Evolutionary conservation across 768 basidiomycete species (phyloP), one percentile per base, ranked within the genome.

Genomic region (Suillus americanus): DNA sequence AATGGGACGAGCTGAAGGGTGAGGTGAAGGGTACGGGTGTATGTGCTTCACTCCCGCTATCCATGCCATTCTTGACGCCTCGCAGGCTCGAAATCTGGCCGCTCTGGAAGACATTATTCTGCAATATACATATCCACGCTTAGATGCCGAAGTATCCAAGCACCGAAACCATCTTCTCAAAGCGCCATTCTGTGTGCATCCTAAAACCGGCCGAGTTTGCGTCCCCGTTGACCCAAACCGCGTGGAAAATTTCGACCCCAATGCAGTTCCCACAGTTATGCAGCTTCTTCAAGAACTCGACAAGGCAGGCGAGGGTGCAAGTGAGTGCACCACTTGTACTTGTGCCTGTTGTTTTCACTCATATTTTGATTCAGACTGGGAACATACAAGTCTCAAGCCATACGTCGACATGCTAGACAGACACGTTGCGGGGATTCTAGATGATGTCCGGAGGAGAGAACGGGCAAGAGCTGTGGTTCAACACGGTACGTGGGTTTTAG

Each of bases 101-200:
- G 87, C 88, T 4, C 79, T 95, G 79, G 90, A 97, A 74, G 97
- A 99, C 66, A 86, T 98, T 65, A 82, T 97, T 55, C 80, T 99
- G 14, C 91, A 94, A 69, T 98, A 97, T 76, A 97, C 92, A 0
- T 99, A 99, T 77, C 97, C 97, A 1, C 88, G 97, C 14, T 85
- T 99, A 62, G 97, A 99, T 75, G 92, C 92, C 16, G 97, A 99
- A 76, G 97, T 99, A 35, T 96, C 95, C 3, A 97, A 99, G 72
- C 94, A 96, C 73, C 86, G 95, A 59, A 99, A 99, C 79, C 97
- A 99, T 81, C 83, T 99, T 79, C 85, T 99, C 62, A 99, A 99
- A 78, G 91, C 94, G 25, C 97, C 97, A 0, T 99, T 99, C 77
- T 97, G 96, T 73, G 81, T 99, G 0, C 97, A 99, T 76, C 97